phyloP scores from a whole-genome alignment of 2,329 filamentous ascomycete genomes.

The Orbilia blumenaviensis region DNA sequence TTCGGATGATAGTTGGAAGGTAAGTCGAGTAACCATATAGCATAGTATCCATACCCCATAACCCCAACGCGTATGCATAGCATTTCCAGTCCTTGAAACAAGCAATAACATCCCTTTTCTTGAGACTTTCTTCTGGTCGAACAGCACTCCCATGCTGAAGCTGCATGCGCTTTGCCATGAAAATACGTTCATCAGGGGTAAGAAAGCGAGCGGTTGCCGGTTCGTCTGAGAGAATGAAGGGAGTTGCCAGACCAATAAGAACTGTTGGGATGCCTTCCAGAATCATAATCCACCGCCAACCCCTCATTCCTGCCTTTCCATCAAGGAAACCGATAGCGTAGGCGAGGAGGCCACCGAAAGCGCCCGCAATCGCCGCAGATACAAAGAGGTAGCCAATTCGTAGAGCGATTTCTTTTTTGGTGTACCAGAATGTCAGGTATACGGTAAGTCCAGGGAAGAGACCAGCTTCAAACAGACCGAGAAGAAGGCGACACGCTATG shows the following conservation, averaged over 20 bases:
- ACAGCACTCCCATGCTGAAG: conserved; percentile 60
- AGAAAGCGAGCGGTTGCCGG: conserved; percentile 73
- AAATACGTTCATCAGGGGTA: conserved; percentile 68
- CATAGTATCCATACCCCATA: conserved; percentile 79
- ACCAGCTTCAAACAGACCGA: conserved; percentile 75
- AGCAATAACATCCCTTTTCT: conserved; percentile 71
- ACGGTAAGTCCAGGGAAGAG: conserved; percentile 75
- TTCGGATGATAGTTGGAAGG: conserved; percentile 78
- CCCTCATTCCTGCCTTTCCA: conserved; percentile 70
- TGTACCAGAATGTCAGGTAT: conserved; percentile 80
- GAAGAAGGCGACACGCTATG: conserved; percentile 73
- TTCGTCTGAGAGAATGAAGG: conserved; percentile 72
- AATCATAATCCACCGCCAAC: conserved; percentile 78
- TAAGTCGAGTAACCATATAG: conserved; percentile 82
- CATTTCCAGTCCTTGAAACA: conserved; percentile 80
- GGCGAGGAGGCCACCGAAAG: conserved; percentile 76
- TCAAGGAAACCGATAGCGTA: conserved; percentile 79
- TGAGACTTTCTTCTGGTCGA: conserved; percentile 63
- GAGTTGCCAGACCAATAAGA: conserved; percentile 67
- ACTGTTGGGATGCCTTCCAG: conserved; percentile 69
- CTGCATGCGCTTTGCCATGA: conserved; percentile 62
- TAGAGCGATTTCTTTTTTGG: conserved; percentile 75
- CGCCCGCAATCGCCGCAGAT: conserved; percentile 75
- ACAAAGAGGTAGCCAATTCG: conserved; percentile 79
- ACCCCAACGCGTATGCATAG: conserved; percentile 68